These are phyloP conservation scores for Acanthochlamys bracteata DNA, from an alignment of 106 monocot species.

Conservation along the genomic window DNA sequence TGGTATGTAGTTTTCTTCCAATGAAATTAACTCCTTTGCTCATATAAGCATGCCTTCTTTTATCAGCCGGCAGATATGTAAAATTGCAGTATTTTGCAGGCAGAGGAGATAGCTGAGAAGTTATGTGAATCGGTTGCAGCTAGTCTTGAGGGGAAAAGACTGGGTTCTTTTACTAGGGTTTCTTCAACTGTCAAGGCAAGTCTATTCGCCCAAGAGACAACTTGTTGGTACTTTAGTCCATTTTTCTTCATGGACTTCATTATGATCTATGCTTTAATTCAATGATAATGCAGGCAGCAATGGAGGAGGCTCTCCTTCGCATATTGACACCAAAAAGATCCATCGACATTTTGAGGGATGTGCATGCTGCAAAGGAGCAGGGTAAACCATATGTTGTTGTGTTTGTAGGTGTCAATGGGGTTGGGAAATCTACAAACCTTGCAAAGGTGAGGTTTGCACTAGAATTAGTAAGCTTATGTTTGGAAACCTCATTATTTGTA, in stretches of 20 bases:
- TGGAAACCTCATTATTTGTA: too few relatives aligned
- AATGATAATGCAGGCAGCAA: slow-evolving; percentile 62
- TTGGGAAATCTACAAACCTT: slow-evolving; percentile 98
- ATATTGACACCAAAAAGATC: slow-evolving; percentile 91
- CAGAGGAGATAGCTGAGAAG: slow-evolving; percentile 98
- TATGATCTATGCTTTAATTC: neutral
- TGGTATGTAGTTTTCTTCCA: slow-evolving; percentile 47
- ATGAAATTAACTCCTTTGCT: neutral
- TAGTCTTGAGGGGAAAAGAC: slow-evolving; percentile 94
- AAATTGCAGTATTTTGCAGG: slow-evolving; percentile 56
- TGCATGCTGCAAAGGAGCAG: slow-evolving; percentile 92
- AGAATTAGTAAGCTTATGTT: too few relatives aligned
- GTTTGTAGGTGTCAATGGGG: slow-evolving; percentile 97
- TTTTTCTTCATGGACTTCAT: neutral
- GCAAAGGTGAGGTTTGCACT: slow-evolving; percentile 90
- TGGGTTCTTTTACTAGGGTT: slow-evolving; percentile 93
- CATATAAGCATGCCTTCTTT: too few relatives aligned
- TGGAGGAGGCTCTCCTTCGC: slow-evolving; percentile 97
- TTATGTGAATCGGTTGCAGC: slow-evolving; percentile 96
- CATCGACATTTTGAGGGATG: slow-evolving; percentile 95
- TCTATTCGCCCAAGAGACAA: neutral
- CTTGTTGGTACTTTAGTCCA: neutral
- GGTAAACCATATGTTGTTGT: slow-evolving; percentile 96
- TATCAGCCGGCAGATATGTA: too few relatives aligned
- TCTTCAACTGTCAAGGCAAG: slow-evolving; percentile 93